These are phyloP conservation scores for Suhomyces pyralidae DNA, from an alignment of 805 yeast genomes.

Conservation along the genomic window DNA sequence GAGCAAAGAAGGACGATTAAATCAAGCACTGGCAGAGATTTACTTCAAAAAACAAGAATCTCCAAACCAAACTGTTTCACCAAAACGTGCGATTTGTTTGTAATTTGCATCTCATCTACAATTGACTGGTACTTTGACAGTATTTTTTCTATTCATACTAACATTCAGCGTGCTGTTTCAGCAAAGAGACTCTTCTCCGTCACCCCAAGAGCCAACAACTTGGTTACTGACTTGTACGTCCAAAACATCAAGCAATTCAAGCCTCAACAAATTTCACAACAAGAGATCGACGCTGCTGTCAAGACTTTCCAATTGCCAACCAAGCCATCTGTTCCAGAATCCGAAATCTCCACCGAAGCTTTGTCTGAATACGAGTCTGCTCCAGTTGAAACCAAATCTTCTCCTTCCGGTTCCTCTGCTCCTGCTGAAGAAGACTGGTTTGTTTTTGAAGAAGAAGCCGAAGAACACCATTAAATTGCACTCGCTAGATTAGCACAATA, in stretches of 20 bases:
- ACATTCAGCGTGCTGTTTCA: constrained; percentile 29
- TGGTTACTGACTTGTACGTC: constrained; percentile 80
- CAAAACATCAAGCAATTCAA: constrained; percentile 85
- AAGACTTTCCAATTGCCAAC: constrained; percentile 81
- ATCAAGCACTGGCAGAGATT: too few relatives aligned
- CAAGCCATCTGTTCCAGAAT: constrained; percentile 70
- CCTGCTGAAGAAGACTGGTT: constrained; percentile 73
- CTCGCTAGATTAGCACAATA: background rate
- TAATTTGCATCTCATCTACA: background rate
- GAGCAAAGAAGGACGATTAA: too few relatives aligned
- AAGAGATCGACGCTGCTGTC: constrained; percentile 75
- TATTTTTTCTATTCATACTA: constrained; percentile 3
- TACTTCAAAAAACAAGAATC: too few relatives aligned
- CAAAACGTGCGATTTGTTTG: background rate
- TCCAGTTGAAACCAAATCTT: constrained; percentile 56
- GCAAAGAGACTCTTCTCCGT: constrained; percentile 41
- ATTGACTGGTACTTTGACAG: background rate
- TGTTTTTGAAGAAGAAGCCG: constrained; percentile 66
- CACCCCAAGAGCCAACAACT: constrained; percentile 49
- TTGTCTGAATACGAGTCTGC: constrained; percentile 65
- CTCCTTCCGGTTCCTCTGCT: constrained; percentile 33
- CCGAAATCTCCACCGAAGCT: constrained; percentile 68
- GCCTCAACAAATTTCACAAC: constrained; percentile 70
- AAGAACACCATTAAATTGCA: constrained; percentile 47
- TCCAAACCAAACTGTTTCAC: background rate